Evolutionary conservation across 768 basidiomycete genomes (phyloP).

Genomic region (Suillus placidus): DNA sequence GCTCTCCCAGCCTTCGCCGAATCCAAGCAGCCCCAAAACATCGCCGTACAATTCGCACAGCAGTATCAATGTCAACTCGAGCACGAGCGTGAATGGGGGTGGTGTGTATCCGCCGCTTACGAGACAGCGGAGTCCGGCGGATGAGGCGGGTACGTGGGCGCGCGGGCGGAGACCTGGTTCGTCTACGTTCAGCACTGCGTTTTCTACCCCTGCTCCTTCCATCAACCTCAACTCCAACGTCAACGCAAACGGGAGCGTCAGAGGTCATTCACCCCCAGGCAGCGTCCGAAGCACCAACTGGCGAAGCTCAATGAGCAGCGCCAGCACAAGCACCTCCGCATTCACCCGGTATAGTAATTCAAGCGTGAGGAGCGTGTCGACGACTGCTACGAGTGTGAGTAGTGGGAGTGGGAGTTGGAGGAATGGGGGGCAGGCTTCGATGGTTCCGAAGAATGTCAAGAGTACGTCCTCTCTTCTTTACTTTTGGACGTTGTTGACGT

Average conservation of each 20-base stretch:
- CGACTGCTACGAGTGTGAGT: constrained; percentile 80
- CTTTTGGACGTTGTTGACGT: neutral
- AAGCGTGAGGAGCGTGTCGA: constrained; percentile 73
- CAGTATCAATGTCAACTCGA: neutral
- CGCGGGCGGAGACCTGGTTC: constrained; percentile 47
- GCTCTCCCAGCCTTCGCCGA: constrained; percentile 48
- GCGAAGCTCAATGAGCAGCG: constrained; percentile 77
- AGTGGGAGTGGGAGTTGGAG: constrained; percentile 66
- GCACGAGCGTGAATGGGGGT: constrained; percentile 10
- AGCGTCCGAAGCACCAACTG: constrained; percentile 50
- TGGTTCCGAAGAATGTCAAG: constrained; percentile 75
- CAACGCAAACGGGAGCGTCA: constrained; percentile 7
- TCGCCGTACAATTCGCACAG: neutral
- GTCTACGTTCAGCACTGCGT: constrained; percentile 19
- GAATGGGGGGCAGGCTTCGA: constrained; percentile 27
- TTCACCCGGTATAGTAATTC: constrained; percentile 79
- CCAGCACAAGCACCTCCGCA: constrained; percentile 55
- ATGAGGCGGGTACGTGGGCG: constrained; percentile 48
- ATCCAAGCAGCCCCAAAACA: constrained; percentile 8
- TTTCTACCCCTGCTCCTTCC: constrained; percentile 23
- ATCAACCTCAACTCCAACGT: constrained; percentile 10
- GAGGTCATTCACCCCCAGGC: constrained; percentile 9
- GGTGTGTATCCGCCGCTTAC: constrained; percentile 28
- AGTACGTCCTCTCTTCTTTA: constrained; percentile 48
- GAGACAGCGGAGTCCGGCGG: constrained; percentile 40